Conservation (phyloP, 2,329 filamentous ascomycete genomes). For the Colletotrichum sp. region DNA sequence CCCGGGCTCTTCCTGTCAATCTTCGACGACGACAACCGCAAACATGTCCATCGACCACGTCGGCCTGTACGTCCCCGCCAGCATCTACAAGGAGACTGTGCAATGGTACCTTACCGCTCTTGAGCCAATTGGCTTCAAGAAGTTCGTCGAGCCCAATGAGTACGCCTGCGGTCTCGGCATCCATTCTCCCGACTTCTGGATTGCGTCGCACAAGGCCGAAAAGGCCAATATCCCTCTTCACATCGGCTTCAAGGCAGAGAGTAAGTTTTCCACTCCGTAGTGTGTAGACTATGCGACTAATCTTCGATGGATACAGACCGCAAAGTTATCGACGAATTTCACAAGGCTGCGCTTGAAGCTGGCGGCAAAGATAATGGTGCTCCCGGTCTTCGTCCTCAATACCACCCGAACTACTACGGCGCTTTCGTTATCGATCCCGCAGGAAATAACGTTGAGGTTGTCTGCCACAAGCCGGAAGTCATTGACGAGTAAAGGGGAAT, state of each 20-base stretch:
- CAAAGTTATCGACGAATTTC: conserved; percentile 47
- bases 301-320: conserved; percentile 33
- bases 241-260: conserved; percentile 35
- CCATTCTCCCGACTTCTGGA: conserved; percentile 35
- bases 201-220: conserved; percentile 19
- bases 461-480: conserved; percentile 29
- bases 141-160: conserved; percentile 30
- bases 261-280: conserved; percentile 20
- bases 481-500: not conserved
- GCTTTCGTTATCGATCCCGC: conserved; percentile 55
- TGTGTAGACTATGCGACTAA: fast-evolving
- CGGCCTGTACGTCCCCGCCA: conserved; percentile 32
- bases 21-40: not conserved
- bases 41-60: conserved; percentile 42
- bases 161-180: conserved; percentile 36
- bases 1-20: fast-evolving
- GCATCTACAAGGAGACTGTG: conserved; percentile 31
- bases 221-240: conserved; percentile 27
- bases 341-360: conserved; percentile 42
- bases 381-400: conserved; percentile 49
- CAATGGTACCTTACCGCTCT: conserved; percentile 39
- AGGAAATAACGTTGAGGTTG: conserved; percentile 59
- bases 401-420: conserved; percentile 52
- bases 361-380: conserved; percentile 54
- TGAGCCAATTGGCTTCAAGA: conserved; percentile 39